Conservation (phyloP, 208 protist species). For the Trichomonas gallinae region DNA sequence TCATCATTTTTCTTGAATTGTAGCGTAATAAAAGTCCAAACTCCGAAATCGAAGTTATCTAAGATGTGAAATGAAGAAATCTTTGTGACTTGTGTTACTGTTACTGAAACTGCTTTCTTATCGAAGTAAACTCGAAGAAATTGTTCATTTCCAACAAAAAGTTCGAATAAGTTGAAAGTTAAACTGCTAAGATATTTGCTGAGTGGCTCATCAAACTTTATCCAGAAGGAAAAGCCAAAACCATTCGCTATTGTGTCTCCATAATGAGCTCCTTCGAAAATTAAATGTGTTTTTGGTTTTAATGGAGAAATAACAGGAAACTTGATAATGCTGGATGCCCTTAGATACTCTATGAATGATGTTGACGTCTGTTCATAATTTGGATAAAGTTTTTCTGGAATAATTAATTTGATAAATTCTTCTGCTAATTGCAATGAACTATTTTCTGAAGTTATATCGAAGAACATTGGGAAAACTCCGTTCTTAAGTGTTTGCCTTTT, state of each 20-base stretch:
- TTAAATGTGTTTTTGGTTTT: neutral
- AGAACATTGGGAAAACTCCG: neutral
- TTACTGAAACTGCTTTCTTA: neutral
- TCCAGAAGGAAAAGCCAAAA: neutral
- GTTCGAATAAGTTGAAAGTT: neutral
- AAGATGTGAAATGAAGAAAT: neutral
- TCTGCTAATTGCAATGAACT: neutral
- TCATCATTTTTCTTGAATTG: neutral
- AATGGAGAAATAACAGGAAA: neutral
- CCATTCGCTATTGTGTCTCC: neutral
- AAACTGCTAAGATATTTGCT: neutral
- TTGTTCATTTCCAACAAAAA: neutral
- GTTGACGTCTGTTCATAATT: neutral
- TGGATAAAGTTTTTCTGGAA: neutral
- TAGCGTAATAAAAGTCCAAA: neutral
- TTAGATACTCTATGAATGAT: neutral
- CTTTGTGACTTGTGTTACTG: neutral
- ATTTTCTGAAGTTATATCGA: neutral
- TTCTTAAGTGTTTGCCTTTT: neutral
- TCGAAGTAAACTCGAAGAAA: neutral
- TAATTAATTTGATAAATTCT: neutral
- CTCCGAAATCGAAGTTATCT: neutral
- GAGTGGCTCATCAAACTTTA: neutral
- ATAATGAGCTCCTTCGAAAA: neutral
- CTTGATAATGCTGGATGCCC: neutral